Percentiles rank a stretch among this genome's conserved stretches.
These are phyloP conservation scores for Metarhizium album DNA, from an alignment of 2,329 filamentous ascomycete species.

Conservation along the genomic window DNA sequence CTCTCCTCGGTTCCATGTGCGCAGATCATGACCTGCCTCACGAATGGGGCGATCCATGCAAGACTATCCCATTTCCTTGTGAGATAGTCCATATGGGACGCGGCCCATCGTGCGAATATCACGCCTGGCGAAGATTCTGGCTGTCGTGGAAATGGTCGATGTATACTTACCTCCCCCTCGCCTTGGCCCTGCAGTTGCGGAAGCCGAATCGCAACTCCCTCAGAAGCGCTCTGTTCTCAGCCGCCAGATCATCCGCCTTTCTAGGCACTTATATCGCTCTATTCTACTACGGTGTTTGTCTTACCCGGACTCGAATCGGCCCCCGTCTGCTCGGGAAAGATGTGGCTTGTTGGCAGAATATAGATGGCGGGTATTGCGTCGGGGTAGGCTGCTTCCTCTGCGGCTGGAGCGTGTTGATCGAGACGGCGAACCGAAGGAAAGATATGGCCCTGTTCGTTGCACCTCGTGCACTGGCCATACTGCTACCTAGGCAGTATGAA, in stretches of 20 bases:
- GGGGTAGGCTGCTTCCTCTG: slow-evolving; percentile 62
- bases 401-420: slow-evolving; percentile 72
- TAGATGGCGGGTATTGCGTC: slow-evolving; percentile 58
- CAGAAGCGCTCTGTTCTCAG: slow-evolving; percentile 45
- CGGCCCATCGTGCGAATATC: slow-evolving; percentile 62
- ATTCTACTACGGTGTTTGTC: slow-evolving; percentile 80
- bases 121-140: slow-evolving; percentile 57
- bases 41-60: slow-evolving; percentile 62
- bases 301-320: slow-evolving; percentile 62
- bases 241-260: slow-evolving; percentile 64
- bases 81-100: slow-evolving; percentile 74
- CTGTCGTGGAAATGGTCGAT: slow-evolving; percentile 65
- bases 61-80: slow-evolving; percentile 65
- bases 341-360: slow-evolving; percentile 32
- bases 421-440: slow-evolving; percentile 52
- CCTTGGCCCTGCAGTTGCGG: slow-evolving; percentile 50
- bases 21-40: slow-evolving; percentile 56
- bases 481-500: slow-evolving; percentile 61
- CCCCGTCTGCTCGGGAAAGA: slow-evolving; percentile 54
- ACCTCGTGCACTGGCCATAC: slow-evolving; percentile 63
- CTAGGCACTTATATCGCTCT: slow-evolving; percentile 65
- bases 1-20: slow-evolving; percentile 61
- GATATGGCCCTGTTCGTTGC: slow-evolving; percentile 75
- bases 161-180: slow-evolving; percentile 66
- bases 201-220: slow-evolving; percentile 34